Evolutionary conservation across 805 yeast genomes (phyloP), one percentile per base, ranked within the genome.

Genomic region (Lipomyces lipofer): DNA sequence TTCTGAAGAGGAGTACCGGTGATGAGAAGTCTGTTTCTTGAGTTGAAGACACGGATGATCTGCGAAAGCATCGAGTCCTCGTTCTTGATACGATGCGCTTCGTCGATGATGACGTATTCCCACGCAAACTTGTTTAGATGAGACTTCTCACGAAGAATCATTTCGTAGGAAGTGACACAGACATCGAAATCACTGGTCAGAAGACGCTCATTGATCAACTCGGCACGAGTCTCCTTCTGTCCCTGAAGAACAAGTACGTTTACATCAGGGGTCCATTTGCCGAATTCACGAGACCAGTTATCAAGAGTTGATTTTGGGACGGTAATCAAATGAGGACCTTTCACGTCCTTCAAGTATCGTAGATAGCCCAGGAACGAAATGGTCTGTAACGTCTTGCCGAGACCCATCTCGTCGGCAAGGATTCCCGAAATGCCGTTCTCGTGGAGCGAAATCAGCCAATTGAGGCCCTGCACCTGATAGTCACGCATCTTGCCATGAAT

Each of bases 1-100:
- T 92, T 92, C 66, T 92, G 99, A 49, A 92, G 73, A 0, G 99
- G 99, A 0, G 99, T 92, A 61, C 99, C 99, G 0, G 99, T 92
- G 56, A 92, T 90, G 54, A 92, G 74, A 43, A 92, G 72, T 57
- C 99, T 76, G 68, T 88, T 88, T 54, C 84, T 81, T 15, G 97
- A 88, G 67, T 87, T 86, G 67, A 92, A 90, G 24, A 90, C 71
- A 60, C 98, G 80, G 56, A 94, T 91, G 60, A 94, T 91, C 70
- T 92, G 97, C 1, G 97, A 89, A 47, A 92, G 75, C 35, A 94
- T 84, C 62, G 95, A 85, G 66, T 88, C 95, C 67, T 94, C 98
- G 69, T 94, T 94, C 68, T 92, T 92, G 68, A 92, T 92, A 68
- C 98, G 81, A 70, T 92, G 99, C 2, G 98, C 98, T 42, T 58